Conservation (phyloP, 2,329 filamentous ascomycete genomes). For the Lasiodiplodia citricola region DNA sequence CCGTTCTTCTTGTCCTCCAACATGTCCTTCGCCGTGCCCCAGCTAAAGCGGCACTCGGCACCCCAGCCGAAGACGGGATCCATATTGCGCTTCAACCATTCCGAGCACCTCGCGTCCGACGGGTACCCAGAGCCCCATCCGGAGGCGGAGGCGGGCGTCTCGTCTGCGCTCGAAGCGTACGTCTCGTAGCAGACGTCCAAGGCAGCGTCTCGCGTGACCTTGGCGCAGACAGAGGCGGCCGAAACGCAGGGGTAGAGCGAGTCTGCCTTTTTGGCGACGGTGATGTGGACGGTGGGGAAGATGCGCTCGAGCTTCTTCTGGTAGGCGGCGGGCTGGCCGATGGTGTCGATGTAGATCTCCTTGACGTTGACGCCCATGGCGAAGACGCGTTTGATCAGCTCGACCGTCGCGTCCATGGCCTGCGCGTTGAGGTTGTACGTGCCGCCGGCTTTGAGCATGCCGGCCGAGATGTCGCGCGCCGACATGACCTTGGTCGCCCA, state of each 20-base stretch:
- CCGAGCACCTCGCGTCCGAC: conserved; percentile 78
- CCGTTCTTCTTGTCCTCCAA: conserved; percentile 70
- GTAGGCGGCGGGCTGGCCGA: conserved; percentile 81
- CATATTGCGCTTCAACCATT: conserved; percentile 85
- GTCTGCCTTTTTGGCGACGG: conserved; percentile 76
- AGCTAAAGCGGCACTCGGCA: conserved; percentile 89
- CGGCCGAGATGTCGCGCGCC: conserved; percentile 78
- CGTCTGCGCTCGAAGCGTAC: conserved; percentile 45
- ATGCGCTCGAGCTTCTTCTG: conserved; percentile 82
- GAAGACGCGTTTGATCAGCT: conserved; percentile 78
- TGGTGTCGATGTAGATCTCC: conserved; percentile 95
- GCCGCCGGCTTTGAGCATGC: conserved; percentile 70
- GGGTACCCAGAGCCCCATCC: conserved; percentile 94
- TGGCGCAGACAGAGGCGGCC: conserved; percentile 91
- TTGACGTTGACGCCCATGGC: conserved; percentile 78
- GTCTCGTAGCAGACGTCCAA: conserved; percentile 76
- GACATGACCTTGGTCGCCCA: conserved; percentile 85
- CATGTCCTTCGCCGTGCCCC: conserved; percentile 94
- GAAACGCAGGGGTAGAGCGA: conserved; percentile 91
- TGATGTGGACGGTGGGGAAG: conserved; percentile 70
- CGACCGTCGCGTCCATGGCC: conserved; percentile 88
- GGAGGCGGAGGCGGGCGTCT: conserved; percentile 38
- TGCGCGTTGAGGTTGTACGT: conserved; percentile 94
- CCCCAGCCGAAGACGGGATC: conserved; percentile 96
- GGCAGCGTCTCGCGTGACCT: conserved; percentile 91